phyloP scores from a whole-genome alignment of 202 grass and related monocot species.

The Panicum virgatum region DNA sequence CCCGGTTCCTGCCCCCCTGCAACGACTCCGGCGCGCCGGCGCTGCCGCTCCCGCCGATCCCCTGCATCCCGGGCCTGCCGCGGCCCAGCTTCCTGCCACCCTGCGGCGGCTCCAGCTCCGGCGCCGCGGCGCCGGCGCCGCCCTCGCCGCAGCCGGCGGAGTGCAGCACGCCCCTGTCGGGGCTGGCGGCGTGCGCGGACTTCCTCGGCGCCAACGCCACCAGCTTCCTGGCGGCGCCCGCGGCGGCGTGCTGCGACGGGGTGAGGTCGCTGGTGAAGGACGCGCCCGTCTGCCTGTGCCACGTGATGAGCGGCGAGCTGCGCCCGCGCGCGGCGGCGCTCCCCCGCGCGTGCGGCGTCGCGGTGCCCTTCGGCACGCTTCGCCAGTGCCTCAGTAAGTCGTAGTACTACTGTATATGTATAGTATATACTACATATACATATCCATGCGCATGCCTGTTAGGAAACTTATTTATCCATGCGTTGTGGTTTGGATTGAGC shows the following conservation, averaged over 20 bases:
- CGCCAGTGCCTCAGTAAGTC: constrained; percentile 2
- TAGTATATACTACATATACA: neutral
- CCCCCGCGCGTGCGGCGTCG: neutral
- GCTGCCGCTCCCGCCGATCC: neutral
- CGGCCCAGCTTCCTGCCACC: neutral
- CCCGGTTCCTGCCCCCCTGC: neutral
- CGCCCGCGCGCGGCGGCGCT: neutral
- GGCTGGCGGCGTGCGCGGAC: neutral
- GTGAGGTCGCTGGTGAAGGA: neutral
- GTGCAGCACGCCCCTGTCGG: neutral
- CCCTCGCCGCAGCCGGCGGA: neutral
- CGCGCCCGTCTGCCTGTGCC: constrained; percentile 22
- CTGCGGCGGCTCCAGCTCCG: neutral
- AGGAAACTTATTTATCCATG: neutral
- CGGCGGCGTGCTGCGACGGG: neutral
- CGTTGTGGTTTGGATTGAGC: neutral
- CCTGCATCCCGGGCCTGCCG: constrained; percentile 17
- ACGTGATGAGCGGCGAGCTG: neutral
- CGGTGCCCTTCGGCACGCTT: neutral
- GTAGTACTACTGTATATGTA: neutral
- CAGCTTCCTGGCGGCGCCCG: neutral
- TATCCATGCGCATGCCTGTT: neutral
- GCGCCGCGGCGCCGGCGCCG: too few species aligned
- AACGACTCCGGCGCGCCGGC: neutral
- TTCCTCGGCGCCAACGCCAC: neutral